A percentile compares a stretch with the other conserved stretches of the same genome.
phyloP scores from a whole-genome alignment of 2,329 filamentous ascomycete species.

The Neobulgaria alba region DNA sequence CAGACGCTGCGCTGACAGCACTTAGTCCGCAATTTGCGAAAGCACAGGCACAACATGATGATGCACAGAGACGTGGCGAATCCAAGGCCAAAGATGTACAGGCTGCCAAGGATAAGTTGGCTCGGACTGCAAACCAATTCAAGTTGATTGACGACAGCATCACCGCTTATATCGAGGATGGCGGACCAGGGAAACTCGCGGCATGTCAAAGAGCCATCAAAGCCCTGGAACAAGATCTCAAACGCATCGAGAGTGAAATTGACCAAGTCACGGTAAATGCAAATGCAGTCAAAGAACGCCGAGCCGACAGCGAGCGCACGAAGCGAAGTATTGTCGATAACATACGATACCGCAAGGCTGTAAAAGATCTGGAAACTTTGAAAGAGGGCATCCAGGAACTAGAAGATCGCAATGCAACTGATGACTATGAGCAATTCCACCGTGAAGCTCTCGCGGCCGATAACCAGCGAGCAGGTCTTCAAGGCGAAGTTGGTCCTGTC shows the following conservation, averaged over 20 bases:
- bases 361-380: slow-evolving; percentile 58
- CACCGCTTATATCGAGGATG: slow-evolving; percentile 65
- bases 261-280: slow-evolving; percentile 57
- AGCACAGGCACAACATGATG: slow-evolving; percentile 68
- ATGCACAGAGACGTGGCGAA: slow-evolving; percentile 62
- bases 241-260: slow-evolving; percentile 59
- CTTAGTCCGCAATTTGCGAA: slow-evolving; percentile 69
- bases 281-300: slow-evolving; percentile 69
- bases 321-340: slow-evolving; percentile 88
- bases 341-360: slow-evolving; percentile 70
- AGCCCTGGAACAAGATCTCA: slow-evolving; percentile 56
- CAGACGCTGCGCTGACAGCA: slow-evolving; percentile 65
- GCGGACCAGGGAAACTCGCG: slow-evolving; percentile 63
- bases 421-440: slow-evolving; percentile 50
- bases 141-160: slow-evolving; percentile 70
- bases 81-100: slow-evolving; percentile 64
- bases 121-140: slow-evolving; percentile 69
- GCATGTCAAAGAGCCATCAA: slow-evolving; percentile 62
- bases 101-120: slow-evolving; percentile 61
- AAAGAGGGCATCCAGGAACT: slow-evolving; percentile 64
- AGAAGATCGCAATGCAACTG: slow-evolving; percentile 45
- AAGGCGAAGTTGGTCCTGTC: slow-evolving; percentile 64
- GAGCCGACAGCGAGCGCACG: slow-evolving; percentile 70
- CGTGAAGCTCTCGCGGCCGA: slow-evolving; percentile 61
- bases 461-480: slow-evolving; percentile 56